phyloP scores from a whole-genome alignment of 345 rosid species.

The Heritiera fomes region DNA sequence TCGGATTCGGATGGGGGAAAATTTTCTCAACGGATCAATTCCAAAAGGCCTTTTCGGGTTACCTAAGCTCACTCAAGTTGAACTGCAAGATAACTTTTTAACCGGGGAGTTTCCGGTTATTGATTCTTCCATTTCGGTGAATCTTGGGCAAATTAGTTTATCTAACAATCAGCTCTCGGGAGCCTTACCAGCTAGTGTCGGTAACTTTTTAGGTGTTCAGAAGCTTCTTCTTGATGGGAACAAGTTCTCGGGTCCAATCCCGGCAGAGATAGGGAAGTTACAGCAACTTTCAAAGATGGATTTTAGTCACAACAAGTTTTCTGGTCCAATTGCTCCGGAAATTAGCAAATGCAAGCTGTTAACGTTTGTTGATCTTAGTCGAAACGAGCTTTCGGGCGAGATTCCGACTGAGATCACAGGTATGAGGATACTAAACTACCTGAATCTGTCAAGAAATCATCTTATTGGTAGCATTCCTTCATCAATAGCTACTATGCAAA shows the following conservation, averaged over 20 bases:
- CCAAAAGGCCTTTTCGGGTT: constrained; percentile 77
- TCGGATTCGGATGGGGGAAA: constrained; percentile 89
- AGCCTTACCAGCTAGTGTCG: constrained; percentile 61
- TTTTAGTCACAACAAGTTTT: constrained; percentile 70
- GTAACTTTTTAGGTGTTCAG: constrained; percentile 81
- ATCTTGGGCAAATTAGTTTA: constrained; percentile 72
- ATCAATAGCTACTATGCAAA: constrained; percentile 79
- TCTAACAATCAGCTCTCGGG: constrained; percentile 84
- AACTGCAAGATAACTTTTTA: constrained; percentile 68
- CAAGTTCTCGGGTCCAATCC: constrained; percentile 71
- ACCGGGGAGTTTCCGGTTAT: constrained; percentile 64
- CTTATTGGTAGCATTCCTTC: constrained; percentile 70
- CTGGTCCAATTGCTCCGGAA: constrained; percentile 62
- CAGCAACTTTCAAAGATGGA: constrained; percentile 85
- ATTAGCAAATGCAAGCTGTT: constrained; percentile 79
- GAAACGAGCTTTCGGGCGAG: constrained; percentile 77
- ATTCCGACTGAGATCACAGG: constrained; percentile 73
- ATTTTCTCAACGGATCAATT: constrained; percentile 80
- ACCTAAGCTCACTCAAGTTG: constrained; percentile 73
- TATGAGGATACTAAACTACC: constrained; percentile 83
- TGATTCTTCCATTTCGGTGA: constrained; percentile 43
- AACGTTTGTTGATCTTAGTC: constrained; percentile 78
- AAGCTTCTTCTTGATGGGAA: constrained; percentile 87
- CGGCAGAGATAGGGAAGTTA: constrained; percentile 69
- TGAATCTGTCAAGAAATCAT: constrained; percentile 79